Evolutionary conservation across 441 rosid genomes (phyloP), one percentile per base, ranked within the genome.

Genomic region (Adansonia grandidieri): DNA sequence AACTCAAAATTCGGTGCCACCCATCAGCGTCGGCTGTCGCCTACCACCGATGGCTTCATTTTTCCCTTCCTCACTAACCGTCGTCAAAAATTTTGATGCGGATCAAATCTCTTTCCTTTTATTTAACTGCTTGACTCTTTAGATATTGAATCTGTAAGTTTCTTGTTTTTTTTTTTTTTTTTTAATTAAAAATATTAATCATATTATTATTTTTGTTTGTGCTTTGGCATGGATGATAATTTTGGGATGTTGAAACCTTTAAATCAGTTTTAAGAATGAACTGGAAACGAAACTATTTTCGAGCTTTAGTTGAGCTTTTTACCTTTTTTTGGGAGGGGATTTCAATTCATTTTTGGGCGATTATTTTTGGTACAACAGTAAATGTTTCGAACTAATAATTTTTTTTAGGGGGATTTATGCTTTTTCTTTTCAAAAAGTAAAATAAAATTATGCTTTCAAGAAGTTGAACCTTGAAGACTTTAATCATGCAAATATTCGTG

Each of bases 101-200:
- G 57, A 56, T 76, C 37, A 20, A 42, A 54, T 65, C 63, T 37
- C 40, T 47, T 47, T 66, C 53, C 47, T 40, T 40, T 17, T 67
- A 32, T 72, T 53, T 28, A 7, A 2, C 53, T 37, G 62, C 42
- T 65, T 57, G 47, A 48, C 2, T 54, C 57, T 28, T 61, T 51
- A 19, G 14, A 32, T 66, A 45, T 28, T 47, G 45, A 5, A 40
- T 48, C 68, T 14, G 79, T 77, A 61, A 40, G 77, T 37, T 37
- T 37, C 40, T 28, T 28, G 32, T 1, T 44, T 32, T 28, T 51
- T 20, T 42, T 2, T 50, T 14, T 3, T 14, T 4, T 44, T 60
- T 45, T 32, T 32, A 32, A 8, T 9, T 15, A 15, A 65, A 65
- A 44, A 19, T 3, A 45, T 22, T 28, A 15, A 53, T 8, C 9